Evolutionary conservation across 805 yeast genomes (phyloP), one percentile per base, ranked within the genome.

Genomic region (Nakazawaea ernobii): DNA sequence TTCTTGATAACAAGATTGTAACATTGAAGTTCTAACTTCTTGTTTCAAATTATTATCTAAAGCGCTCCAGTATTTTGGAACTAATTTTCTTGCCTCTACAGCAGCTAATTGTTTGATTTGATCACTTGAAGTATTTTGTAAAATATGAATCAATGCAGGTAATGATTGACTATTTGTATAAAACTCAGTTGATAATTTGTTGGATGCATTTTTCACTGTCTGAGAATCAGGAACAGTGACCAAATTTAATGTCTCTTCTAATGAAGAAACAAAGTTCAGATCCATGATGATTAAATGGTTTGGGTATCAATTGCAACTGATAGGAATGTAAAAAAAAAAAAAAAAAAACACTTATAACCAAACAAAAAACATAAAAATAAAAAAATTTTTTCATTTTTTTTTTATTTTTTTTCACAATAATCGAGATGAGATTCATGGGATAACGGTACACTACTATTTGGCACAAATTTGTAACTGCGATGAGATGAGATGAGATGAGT

Each of bases 41-140:
- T 73, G 70, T 66, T 82, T 81, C 46, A 77, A 61, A 7, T 71
- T 52, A 20, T 64, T 79, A 55, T 74, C 77, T 37, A 75, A 66
- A 6, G 58, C 54, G 35, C 67, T 72, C 98, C 98, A 94, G 60
- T 80, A 82, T 54, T 75, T 71, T 45, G 74, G 61, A 35, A 91
- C 80, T 60, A 86, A 77, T 66, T 94, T 94, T 69, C 96, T 82
- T 36, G 91, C 89, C 70, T 94, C 99, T 53, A 94, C 96, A 52
- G 97, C 95, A n/a, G 97, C 95, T 52, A 94, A 74, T 67, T 90
- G 96, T 59, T 87, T 85, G 56, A 91, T 63, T 58, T 86, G 86
- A 53, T 78, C 84, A 58, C 82, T 82, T 36, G 74, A 68, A 55
- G 83, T 81, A 55, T 73, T 75, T 66, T 86, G 90, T 60, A 89